Base-by-base conservation (phyloP, 768 basidiomycete species). In the Trametes villosa region DNA sequence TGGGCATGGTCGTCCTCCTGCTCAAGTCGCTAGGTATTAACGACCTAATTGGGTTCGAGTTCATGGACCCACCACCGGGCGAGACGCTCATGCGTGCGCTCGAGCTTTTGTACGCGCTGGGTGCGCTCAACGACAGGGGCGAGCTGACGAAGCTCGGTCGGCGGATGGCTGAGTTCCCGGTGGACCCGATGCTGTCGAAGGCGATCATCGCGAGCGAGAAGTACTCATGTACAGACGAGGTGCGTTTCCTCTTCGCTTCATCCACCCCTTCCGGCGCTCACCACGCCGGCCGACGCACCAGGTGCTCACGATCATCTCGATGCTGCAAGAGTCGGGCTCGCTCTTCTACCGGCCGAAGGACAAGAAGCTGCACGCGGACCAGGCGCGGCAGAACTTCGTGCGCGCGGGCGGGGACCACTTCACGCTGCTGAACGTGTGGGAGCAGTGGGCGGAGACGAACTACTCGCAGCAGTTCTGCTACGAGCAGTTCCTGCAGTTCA, bases 1-100 rank as follows among this genome's bases (percentile, higher is more conserved):
- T 99, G 49, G 95, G 91, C 51, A 94, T 91, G 86, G 95, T 96
- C 13, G 96, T 99, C 5, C 80, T 99, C 18, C 77, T 98, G 66
- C 85, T 99, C 60, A 99, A 99, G 74, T 96, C 94, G 0, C 80
- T 99, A 40, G 97, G 97, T 27, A 98, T 99, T 79, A 99, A 99
- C 72, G 94, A 99, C 75, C 85, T 98, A 27, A 92, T 99, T 66
- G 93, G 93, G 20, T 99, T 99, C 71, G 97, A 99, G 76, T 99
- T 99, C 74, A 87, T 99, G 77, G 96, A 98, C 69, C 96, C 96
- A 8, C 97, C 97, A 4, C 96, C 97, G 9, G 95, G 94, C 22
- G 97, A 99, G 74, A 98, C 97, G 13, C 85, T 99, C 53, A 96
- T 98, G 83, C 86, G 95, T 44, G 94, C 94, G 5, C 80, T 98